Evolutionary conservation across 805 yeast species (phyloP).

Genomic region (Saturnispora ahearnii): DNA sequence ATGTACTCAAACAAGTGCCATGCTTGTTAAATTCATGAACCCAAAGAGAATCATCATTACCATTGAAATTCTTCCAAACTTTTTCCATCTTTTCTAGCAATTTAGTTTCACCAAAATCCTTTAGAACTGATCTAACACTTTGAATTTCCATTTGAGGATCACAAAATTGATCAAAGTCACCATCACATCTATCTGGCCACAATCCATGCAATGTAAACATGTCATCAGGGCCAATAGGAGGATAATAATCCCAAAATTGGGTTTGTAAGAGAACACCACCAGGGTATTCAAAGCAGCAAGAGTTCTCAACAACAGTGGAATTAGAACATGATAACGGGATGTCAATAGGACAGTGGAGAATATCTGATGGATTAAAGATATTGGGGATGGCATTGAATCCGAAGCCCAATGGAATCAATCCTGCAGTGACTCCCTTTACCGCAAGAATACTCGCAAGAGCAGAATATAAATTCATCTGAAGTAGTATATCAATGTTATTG

Average conservation of each 20-base stretch:
- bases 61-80: constrained; percentile 69
- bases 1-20: constrained; percentile 83
- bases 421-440: neutral
- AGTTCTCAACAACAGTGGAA: constrained; percentile 41
- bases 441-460: neutral
- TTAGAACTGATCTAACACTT: constrained; percentile 39
- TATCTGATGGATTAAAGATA: constrained; percentile 2
- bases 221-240: constrained; percentile 62
- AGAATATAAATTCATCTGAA: neutral
- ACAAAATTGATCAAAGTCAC: constrained; percentile 74
- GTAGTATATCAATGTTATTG: neutral
- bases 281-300: constrained; percentile 81
- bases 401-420: neutral
- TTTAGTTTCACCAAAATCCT: constrained; percentile 38
- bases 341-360: constrained; percentile 42
- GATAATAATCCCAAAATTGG: constrained; percentile 87
- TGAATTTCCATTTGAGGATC: constrained; percentile 47
- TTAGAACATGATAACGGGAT: constrained; percentile 56
- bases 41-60: constrained; percentile 69
- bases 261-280: constrained; percentile 80
- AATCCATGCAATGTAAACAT: constrained; percentile 76
- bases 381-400: neutral
- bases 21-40: constrained; percentile 89
- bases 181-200: constrained; percentile 87
- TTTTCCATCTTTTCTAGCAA: constrained; percentile 47